Evolutionary conservation across 192 early-diverging fungal genomes (phyloP).

Genomic region (Backusella psychrophila): DNA sequence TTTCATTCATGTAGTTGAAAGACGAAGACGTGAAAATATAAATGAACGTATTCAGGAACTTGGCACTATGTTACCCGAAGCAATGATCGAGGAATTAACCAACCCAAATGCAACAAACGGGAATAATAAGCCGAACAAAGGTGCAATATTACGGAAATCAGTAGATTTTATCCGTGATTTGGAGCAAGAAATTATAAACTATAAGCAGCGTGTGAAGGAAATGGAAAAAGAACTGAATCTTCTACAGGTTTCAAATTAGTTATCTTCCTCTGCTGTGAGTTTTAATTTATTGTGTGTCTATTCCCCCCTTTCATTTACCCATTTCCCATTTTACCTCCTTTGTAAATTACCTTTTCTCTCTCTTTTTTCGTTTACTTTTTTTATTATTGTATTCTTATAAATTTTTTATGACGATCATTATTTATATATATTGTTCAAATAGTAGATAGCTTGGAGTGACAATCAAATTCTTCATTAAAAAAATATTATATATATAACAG

Average conservation of each 20-base stretch:
- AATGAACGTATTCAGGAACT: constrained; percentile 97
- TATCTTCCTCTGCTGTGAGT: not conserved
- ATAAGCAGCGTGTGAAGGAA: constrained; percentile 26
- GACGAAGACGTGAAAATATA: constrained; percentile 94
- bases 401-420: not conserved
- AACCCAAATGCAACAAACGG: not conserved
- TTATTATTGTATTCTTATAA: not conserved
- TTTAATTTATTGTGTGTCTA: not conserved
- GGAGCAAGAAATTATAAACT: constrained; percentile 16
- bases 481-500: not conserved
- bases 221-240: constrained; percentile 17
- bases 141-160: constrained; percentile 85
- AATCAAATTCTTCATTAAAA: not conserved
- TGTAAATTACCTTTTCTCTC: not conserved
- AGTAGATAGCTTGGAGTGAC: not conserved
- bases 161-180: constrained; percentile 82
- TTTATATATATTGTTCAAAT: not conserved
- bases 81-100: constrained; percentile 51
- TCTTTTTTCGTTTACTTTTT: not conserved
- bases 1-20: constrained; percentile 67
- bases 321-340: not conserved
- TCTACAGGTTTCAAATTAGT: not conserved
- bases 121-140: constrained; percentile 92
- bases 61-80: constrained; percentile 75
- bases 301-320: not conserved